Percentiles rank a stretch among this genome's conserved stretches.
Evolutionary conservation across 2,329 filamentous ascomycete genomes (phyloP).

Genomic region (Beauveria brongniartii): DNA sequence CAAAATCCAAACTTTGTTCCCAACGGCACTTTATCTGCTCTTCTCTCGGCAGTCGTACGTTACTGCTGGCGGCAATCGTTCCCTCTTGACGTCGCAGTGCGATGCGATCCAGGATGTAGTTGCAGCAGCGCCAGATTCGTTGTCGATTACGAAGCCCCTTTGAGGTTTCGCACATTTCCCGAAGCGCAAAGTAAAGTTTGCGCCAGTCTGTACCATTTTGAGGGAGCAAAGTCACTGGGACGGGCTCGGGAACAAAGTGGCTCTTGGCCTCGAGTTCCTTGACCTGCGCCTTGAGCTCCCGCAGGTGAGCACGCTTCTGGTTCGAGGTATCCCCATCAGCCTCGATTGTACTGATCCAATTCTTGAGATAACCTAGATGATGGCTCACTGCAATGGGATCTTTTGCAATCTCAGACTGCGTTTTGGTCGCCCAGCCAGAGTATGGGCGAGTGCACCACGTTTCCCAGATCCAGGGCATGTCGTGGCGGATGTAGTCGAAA

Average conservation of each 20-base stretch:
- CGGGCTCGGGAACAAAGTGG: neutral
- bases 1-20: neutral
- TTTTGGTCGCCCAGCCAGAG: constrained; percentile 4
- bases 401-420: neutral
- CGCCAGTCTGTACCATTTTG: constrained; percentile 13
- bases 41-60: neutral
- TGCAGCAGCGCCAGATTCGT: constrained; percentile 12
- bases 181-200: constrained; percentile 11
- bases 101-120: constrained; percentile 9
- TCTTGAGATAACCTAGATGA: neutral
- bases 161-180: neutral
- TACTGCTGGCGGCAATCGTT: neutral
- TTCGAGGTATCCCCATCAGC: neutral
- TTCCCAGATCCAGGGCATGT: constrained; percentile 15
- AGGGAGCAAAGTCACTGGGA: constrained; percentile 1
- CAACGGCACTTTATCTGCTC: neutral
- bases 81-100: neutral
- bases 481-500: neutral
- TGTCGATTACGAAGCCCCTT: constrained; percentile 13
- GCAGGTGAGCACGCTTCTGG: neutral
- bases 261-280: neutral
- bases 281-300: neutral
- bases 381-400: neutral
- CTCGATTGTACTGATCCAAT: neutral
- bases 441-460: constrained; percentile 12